Evolutionary conservation across 2,329 filamentous ascomycete genomes (phyloP).

Genomic region (Teratosphaeria destructans): DNA sequence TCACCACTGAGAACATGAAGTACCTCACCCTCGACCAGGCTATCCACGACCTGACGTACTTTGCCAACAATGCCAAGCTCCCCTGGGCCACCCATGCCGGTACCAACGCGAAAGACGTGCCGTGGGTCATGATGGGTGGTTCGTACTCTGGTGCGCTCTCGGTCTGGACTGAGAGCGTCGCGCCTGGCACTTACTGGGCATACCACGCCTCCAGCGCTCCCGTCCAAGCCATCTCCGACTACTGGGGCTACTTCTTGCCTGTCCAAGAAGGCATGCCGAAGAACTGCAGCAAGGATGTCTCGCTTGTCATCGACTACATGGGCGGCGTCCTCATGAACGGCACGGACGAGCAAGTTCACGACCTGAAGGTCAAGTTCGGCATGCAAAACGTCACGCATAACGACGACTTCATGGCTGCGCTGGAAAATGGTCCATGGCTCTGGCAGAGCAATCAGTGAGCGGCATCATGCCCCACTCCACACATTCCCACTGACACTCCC

Average conservation of each 20-base stretch:
- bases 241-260: constrained; percentile 49
- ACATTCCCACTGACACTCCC: neutral
- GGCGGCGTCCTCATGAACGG: constrained; percentile 23
- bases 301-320: constrained; percentile 43
- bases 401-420: constrained; percentile 44
- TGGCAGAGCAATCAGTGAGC: constrained; percentile 38
- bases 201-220: constrained; percentile 48
- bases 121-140: constrained; percentile 48
- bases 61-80: constrained; percentile 43
- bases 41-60: constrained; percentile 44
- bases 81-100: constrained; percentile 41
- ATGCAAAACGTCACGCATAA: constrained; percentile 40
- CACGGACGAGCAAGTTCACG: constrained; percentile 22
- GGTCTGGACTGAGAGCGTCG: constrained; percentile 44
- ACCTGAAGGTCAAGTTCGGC: constrained; percentile 44
- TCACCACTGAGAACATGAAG: constrained; percentile 44
- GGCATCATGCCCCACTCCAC: neutral
- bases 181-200: constrained; percentile 50
- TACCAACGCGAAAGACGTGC: constrained; percentile 43
- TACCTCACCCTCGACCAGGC: constrained; percentile 45
- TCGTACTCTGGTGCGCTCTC: constrained; percentile 48
- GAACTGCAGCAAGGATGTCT: constrained; percentile 47
- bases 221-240: constrained; percentile 46
- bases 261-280: constrained; percentile 48
- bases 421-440: constrained; percentile 47